Evolutionary conservation across 306 rosid species (phyloP).

Genomic region (Lathyrus sativus): DNA sequence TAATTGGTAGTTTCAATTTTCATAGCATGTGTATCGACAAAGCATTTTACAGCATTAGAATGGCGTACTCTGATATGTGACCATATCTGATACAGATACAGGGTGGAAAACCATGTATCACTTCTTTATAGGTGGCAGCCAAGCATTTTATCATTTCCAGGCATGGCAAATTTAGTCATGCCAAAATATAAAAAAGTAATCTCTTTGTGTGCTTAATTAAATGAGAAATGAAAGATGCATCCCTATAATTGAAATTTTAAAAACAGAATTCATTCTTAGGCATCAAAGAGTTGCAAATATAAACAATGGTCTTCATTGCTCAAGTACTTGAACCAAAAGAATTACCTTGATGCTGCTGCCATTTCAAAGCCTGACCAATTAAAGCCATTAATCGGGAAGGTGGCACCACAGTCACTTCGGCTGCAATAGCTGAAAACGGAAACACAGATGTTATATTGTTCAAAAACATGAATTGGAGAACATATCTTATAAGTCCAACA

Average conservation of each 20-base stretch:
- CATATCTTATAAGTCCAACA: conserved; percentile 1
- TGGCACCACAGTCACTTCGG: conserved; percentile 95
- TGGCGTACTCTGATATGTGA: not conserved
- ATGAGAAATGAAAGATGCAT: conserved; percentile 9
- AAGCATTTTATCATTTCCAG: conserved; percentile 25
- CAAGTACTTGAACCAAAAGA: conserved; percentile 23
- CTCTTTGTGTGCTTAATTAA: not conserved
- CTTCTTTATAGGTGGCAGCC: not conserved
- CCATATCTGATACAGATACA: not conserved
- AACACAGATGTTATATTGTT: conserved; percentile 22
- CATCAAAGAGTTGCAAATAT: conserved; percentile 29
- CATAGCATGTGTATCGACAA: not conserved
- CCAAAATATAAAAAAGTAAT: conserved; percentile 14
- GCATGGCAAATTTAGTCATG: conserved; percentile 14
- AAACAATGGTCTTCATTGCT: conserved; percentile 12
- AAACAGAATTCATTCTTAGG: conserved; percentile 19
- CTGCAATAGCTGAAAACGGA: conserved; percentile 77
- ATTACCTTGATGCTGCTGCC: conserved; percentile 99
- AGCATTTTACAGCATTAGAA: not conserved
- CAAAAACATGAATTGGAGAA: conserved; percentile 8
- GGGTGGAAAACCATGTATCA: not conserved
- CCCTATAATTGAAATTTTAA: conserved; percentile 11
- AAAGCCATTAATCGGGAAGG: conserved; percentile 97
- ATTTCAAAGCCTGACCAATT: conserved; percentile 94
- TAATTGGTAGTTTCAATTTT: not conserved